Percentiles rank a stretch among this genome's conserved stretches.
Conservation (phyloP, 2,329 filamentous ascomycete species). For the Ascochyta viciae-villosae region DNA sequence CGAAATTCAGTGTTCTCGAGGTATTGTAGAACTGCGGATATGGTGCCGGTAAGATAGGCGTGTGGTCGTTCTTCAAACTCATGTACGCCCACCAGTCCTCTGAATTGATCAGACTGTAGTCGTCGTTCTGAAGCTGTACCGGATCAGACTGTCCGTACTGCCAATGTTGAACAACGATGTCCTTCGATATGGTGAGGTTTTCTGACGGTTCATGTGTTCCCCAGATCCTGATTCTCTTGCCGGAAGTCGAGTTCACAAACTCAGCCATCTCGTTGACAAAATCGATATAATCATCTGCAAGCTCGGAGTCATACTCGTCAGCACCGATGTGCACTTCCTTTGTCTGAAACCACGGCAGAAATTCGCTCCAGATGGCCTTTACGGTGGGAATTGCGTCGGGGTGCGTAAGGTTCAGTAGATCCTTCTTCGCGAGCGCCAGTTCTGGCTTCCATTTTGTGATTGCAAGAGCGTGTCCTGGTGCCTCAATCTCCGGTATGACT, state of each 20-base stretch:
- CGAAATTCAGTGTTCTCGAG: slow-evolving; percentile 56
- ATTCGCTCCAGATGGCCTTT: slow-evolving; percentile 48
- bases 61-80: slow-evolving; percentile 61
- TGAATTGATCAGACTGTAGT: slow-evolving; percentile 55
- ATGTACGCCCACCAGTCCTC: slow-evolving; percentile 64
- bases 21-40: slow-evolving; percentile 59
- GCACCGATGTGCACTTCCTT: slow-evolving; percentile 50
- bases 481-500: slow-evolving; percentile 48
- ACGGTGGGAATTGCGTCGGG: slow-evolving; percentile 47
- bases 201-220: slow-evolving; percentile 55
- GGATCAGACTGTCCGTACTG: slow-evolving; percentile 59
- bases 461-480: slow-evolving; percentile 46
- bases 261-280: slow-evolving; percentile 48
- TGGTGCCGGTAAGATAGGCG: slow-evolving; percentile 54
- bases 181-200: slow-evolving; percentile 48
- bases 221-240: slow-evolving; percentile 47
- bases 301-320: slow-evolving; percentile 45
- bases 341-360: slow-evolving; percentile 49
- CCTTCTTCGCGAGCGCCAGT: slow-evolving; percentile 45
- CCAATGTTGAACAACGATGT: slow-evolving; percentile 58
- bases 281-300: slow-evolving; percentile 48
- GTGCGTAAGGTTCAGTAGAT: slow-evolving; percentile 47
- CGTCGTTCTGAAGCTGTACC: slow-evolving; percentile 46
- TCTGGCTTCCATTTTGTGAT: slow-evolving; percentile 52
- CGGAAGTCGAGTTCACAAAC: slow-evolving; percentile 41